Percentiles rank a stretch among this genome's conserved stretches.
Conservation (phyloP, 2,329 filamentous ascomycete species). For the Aspergillus chevalieri region DNA sequence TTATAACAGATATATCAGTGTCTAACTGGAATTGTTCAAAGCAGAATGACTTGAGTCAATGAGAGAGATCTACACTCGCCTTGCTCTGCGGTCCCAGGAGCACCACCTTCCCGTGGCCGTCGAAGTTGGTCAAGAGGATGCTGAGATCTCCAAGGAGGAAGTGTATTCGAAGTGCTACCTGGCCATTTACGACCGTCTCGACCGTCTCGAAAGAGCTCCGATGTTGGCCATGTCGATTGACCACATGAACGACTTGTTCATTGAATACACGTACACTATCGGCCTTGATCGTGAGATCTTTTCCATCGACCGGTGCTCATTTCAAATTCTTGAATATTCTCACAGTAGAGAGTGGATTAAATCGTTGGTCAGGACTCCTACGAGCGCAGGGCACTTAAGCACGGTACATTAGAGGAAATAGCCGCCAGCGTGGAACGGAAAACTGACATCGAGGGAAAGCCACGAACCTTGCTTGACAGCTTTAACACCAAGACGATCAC, state of each 20-base stretch:
- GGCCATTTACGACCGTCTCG: conserved; percentile 10
- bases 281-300: conserved; percentile 15
- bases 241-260: neutral
- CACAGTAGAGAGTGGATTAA: conserved; percentile 5
- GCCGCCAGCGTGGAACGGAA: conserved; percentile 5
- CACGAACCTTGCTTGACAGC: neutral
- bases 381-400: neutral
- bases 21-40: neutral
- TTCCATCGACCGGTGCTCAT: conserved; percentile 5
- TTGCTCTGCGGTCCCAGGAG: conserved; percentile 8
- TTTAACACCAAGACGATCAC: conserved; percentile 2
- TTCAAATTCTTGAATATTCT: conserved; percentile 6
- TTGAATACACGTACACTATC: conserved; percentile 14
- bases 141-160: neutral
- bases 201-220: conserved; percentile 7
- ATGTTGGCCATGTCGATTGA: conserved; percentile 1
- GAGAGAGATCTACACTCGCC: conserved; percentile 4
- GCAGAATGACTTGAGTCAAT: conserved; percentile 12
- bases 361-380: conserved; percentile 5
- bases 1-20: neutral
- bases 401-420: conserved; percentile 6
- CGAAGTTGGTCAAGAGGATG: neutral
- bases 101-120: conserved; percentile 7
- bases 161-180: conserved; percentile 8
- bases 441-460: conserved; percentile 1